Conservation (phyloP, 1,284 basidiomycete species). For the Quambalaria eucalypti region DNA sequence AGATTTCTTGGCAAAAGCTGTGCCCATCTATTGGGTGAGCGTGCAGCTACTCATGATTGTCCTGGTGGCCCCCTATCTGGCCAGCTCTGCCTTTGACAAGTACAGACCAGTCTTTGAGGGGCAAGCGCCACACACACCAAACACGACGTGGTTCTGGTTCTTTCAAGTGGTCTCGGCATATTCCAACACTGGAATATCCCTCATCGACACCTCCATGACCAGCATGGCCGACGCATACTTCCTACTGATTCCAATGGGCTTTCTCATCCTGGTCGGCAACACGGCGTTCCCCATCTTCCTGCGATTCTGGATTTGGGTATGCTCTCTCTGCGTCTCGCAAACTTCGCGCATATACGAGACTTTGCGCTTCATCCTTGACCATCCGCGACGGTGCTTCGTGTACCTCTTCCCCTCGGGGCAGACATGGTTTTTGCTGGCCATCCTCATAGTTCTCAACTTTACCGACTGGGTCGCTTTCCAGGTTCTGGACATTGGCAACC, state of each 20-base stretch:
- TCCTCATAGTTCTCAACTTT: constrained; percentile 60
- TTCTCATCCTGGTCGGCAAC: constrained; percentile 80
- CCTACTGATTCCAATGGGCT: constrained; percentile 57
- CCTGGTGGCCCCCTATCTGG: constrained; percentile 39
- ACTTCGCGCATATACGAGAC: constrained; percentile 66
- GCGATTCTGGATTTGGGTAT: constrained; percentile 55
- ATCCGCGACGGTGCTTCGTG: constrained; percentile 85
- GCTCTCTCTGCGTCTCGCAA: constrained; percentile 59
- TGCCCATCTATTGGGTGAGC: constrained; percentile 27
- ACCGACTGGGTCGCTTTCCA: constrained; percentile 84
- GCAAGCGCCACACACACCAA: constrained; percentile 46
- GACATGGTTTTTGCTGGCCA: constrained; percentile 76
- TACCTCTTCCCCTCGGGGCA: constrained; percentile 85
- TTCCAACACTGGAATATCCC: constrained; percentile 77
- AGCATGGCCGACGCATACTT: constrained; percentile 78
- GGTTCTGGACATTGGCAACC: constrained; percentile 75
- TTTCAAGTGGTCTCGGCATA: constrained; percentile 82
- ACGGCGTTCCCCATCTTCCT: constrained; percentile 57
- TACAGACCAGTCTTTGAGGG: constrained; percentile 26
- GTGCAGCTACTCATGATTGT: constrained; percentile 21
- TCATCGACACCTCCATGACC: constrained; percentile 76
- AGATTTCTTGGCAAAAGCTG: constrained; percentile 57
- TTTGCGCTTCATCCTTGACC: constrained; percentile 82
- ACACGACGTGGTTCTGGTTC: constrained; percentile 61
- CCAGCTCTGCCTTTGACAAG: constrained; percentile 24